phyloP scores from a whole-genome alignment of 2,329 filamentous ascomycete genomes.

The Arthrocladium fulminans region DNA sequence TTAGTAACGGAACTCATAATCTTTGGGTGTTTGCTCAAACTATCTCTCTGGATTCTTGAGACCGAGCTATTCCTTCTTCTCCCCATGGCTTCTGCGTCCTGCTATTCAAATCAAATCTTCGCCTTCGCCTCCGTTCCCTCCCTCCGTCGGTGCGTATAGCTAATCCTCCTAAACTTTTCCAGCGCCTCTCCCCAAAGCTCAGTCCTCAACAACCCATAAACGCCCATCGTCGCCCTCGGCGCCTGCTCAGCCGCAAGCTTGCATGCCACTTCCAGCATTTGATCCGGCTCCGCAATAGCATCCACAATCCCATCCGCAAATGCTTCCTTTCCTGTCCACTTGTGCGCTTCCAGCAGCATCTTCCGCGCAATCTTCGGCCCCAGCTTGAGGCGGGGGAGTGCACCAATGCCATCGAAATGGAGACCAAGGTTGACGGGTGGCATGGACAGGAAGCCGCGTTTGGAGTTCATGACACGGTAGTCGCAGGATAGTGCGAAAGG shows the following conservation, averaged over 20 bases:
- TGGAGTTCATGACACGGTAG: constrained; percentile 41
- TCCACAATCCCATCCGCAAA: constrained; percentile 47
- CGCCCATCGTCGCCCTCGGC: constrained; percentile 32
- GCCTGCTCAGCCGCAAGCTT: constrained; percentile 36
- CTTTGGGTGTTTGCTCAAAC: too few species aligned
- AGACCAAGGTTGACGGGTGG: constrained; percentile 48
- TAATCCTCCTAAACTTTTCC: constrained; percentile 43
- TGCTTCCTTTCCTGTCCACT: constrained; percentile 46
- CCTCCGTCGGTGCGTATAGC: constrained; percentile 44
- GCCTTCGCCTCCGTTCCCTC: constrained; percentile 38
- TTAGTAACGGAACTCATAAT: too few species aligned
- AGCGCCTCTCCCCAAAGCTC: constrained; percentile 48
- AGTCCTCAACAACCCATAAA: constrained; percentile 44
- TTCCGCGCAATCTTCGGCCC: constrained; percentile 44
- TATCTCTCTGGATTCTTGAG: too few species aligned
- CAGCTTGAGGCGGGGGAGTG: constrained; percentile 45
- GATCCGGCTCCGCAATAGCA: constrained; percentile 39
- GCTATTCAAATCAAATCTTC: constrained; percentile 34
- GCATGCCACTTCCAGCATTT: constrained; percentile 41
- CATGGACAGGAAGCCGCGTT: constrained; percentile 42
- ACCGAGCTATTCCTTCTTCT: too few species aligned
- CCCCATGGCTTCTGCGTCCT: too few species aligned
- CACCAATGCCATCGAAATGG: constrained; percentile 48
- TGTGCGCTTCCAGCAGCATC: constrained; percentile 49
- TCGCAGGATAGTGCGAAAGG: constrained; percentile 42